Evolutionary conservation across 2,329 filamentous ascomycete species (phyloP), one percentile per base, ranked within the genome.

Genomic region (Coleophoma crateriformis): DNA sequence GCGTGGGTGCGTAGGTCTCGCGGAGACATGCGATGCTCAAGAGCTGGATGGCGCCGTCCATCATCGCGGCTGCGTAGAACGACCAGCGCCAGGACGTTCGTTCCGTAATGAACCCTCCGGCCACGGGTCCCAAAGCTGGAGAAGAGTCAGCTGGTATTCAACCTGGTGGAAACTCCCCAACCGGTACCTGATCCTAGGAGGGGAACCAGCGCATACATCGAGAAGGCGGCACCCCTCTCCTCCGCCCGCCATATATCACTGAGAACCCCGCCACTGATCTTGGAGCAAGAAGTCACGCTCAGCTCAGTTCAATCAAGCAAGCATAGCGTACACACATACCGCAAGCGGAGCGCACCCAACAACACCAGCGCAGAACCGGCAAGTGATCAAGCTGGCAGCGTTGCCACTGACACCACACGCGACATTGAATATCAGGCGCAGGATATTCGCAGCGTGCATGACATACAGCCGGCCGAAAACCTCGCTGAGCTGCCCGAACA

Each of bases 1-100:
- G 80, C 1, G 72, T 66, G 38, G 81, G 71, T 58, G 75, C 77
- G 64, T 85, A 85, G 12, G 82, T 85, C 66, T 86, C 82, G 6
- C 72, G 66, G 58, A 54, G 73, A 65, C 72, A 69, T 13, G 66
- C 27, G n/a, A 70, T n/a, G 0, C 68, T 60, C 5, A 75, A 50
- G 79, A 38, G 70, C 69, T 40, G 72, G 71, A 51, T 77, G 0
- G 61, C 55, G 10, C 67, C 70, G 46, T 64, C 33, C 48, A 58
- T 0, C 19, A 72, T 72, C 11, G 71, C 65, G 22, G 74, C 64
- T 12, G 75, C 63, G 70, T 71, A 78, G 37, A 78, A 74, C 4
- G 75, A 67, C 71, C 75, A 38, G 11, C 35, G 35, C 35, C 35
- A 38, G 14, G 35, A n/a, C 7, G 35, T 38, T n/a, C 14, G 5